Evolutionary conservation across 2,329 filamentous ascomycete genomes (phyloP).

Genomic region (Penicillium sp.): DNA sequence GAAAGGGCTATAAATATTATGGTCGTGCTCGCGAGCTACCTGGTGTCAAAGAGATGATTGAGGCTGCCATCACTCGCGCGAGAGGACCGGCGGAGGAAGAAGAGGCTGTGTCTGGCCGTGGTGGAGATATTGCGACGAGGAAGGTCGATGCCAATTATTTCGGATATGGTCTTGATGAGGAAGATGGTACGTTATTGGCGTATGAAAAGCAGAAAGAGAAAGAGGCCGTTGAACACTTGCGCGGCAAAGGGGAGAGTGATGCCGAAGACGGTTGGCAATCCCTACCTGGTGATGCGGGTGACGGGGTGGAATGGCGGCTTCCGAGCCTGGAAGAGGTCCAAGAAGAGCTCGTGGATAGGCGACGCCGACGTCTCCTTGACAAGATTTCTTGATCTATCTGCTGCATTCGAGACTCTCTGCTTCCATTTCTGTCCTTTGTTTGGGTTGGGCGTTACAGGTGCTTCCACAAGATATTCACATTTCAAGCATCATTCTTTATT

Average conservation of each 20-base stretch:
- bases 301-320: conserved; percentile 77
- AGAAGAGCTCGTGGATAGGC: conserved; percentile 82
- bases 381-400: conserved; percentile 58
- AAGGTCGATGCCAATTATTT: conserved; percentile 94
- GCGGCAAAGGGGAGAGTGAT: conserved; percentile 57
- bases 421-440: conserved; percentile 15
- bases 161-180: conserved; percentile 89
- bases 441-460: conserved; percentile 25
- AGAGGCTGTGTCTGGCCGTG: conserved; percentile 56
- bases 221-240: conserved; percentile 71
- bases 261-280: conserved; percentile 74
- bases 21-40: conserved; percentile 85
- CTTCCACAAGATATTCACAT: conserved; percentile 22
- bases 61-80: conserved; percentile 64
- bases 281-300: conserved; percentile 80
- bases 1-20: conserved; percentile 93
- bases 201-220: conserved; percentile 84
- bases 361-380: conserved; percentile 78
- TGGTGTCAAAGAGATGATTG: conserved; percentile 94
- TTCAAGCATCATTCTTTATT: conserved; percentile 17
- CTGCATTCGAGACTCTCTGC: conserved; percentile 4
- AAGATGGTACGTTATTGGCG: conserved; percentile 74
- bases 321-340: conserved; percentile 92
- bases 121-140: conserved; percentile 51
- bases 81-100: conserved; percentile 66